A percentile compares a stretch with the other conserved stretches of the same genome.
Evolutionary conservation across 768 basidiomycete genomes (phyloP).

Genomic region (Agrocybe chaxingu): DNA sequence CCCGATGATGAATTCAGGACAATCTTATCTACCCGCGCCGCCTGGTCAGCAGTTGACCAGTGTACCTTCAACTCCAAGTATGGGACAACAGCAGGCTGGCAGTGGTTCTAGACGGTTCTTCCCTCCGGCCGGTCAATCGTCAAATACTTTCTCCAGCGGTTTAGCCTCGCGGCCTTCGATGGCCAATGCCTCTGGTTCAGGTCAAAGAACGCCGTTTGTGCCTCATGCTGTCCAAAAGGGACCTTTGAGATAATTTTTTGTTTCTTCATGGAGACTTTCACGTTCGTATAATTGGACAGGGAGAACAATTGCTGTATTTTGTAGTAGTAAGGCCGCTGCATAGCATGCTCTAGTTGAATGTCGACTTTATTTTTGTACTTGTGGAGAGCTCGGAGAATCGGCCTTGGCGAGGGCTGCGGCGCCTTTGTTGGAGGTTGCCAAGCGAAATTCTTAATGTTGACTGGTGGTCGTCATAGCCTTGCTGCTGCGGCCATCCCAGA

Average conservation of each 20-base stretch:
- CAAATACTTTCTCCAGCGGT: slow-evolving; percentile 19
- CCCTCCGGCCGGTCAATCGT: background rate
- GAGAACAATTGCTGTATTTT: too few species aligned
- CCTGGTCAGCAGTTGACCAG: slow-evolving; percentile 3
- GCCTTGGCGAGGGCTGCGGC: too few species aligned
- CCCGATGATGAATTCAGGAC: background rate
- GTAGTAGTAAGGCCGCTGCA: too few species aligned
- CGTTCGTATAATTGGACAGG: background rate
- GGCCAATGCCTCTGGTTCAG: slow-evolving; percentile 22
- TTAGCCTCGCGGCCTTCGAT: slow-evolving; percentile 21
- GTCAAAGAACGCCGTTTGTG: slow-evolving; percentile 55
- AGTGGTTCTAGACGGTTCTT: background rate
- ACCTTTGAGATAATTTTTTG: slow-evolving; percentile 13
- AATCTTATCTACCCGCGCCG: slow-evolving; percentile 2
- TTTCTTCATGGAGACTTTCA: background rate
- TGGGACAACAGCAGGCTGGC: background rate
- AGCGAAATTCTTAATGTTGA: background rate
- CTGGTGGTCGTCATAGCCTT: slow-evolving; percentile 15
- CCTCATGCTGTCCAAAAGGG: slow-evolving; percentile 19
- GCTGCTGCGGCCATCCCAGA: slow-evolving; percentile 1
- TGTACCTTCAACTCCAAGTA: background rate
- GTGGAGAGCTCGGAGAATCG: too few species aligned
- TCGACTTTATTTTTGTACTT: too few species aligned
- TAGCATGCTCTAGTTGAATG: too few species aligned
- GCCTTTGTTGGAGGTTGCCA: too few species aligned